phyloP scores from a whole-genome alignment of 2,329 filamentous ascomycete species.

The Microcyclospora pomicola region DNA sequence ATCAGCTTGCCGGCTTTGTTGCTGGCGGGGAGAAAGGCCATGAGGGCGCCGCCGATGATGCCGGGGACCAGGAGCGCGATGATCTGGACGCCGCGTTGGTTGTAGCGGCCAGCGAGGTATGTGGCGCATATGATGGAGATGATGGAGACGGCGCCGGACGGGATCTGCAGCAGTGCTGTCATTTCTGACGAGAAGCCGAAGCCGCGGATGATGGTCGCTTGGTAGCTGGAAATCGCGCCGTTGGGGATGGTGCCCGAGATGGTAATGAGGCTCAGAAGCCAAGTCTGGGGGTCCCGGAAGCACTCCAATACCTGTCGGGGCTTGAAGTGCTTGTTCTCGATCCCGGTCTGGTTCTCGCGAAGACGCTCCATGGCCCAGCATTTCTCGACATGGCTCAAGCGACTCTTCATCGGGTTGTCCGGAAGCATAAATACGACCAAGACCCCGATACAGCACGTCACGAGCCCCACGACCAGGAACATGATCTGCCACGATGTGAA shows the following conservation, averaged over 20 bases:
- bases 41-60: constrained; percentile 18
- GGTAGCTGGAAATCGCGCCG: constrained; percentile 28
- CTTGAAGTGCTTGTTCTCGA: constrained; percentile 39
- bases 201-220: constrained; percentile 19
- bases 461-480: constrained; percentile 33
- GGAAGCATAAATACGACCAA: constrained; percentile 17
- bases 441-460: constrained; percentile 28
- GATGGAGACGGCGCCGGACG: constrained; percentile 41
- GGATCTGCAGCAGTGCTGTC: constrained; percentile 36
- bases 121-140: constrained; percentile 16
- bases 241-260: constrained; percentile 24
- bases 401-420: constrained; percentile 17
- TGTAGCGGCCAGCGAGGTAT: constrained; percentile 16
- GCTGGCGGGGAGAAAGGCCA: constrained; percentile 19
- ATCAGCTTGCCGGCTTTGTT: constrained; percentile 30
- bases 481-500: constrained; percentile 40
- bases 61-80: constrained; percentile 14
- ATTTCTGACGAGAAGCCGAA: constrained; percentile 19
- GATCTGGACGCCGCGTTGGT: constrained; percentile 17
- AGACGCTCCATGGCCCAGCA: constrained; percentile 27
- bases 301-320: constrained; percentile 32
- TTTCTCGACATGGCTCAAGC: constrained; percentile 19
- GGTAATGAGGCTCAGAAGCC: constrained; percentile 27
- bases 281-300: constrained; percentile 32
- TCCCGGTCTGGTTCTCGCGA: constrained; percentile 35